Conservation (phyloP, 1,139 yeast species). For the Oligophagozyma castellii region DNA sequence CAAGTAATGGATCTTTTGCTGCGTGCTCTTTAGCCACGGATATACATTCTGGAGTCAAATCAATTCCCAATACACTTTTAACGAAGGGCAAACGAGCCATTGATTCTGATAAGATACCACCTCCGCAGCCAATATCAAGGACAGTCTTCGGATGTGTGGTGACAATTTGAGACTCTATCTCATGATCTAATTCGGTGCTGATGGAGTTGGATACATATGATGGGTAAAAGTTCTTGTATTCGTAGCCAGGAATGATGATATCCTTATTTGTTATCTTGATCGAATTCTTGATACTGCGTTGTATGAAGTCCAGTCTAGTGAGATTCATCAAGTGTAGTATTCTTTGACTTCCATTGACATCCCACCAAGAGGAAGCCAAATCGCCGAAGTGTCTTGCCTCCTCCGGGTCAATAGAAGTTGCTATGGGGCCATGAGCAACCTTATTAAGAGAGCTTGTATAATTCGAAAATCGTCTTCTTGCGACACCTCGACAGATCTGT, state of each 20-base stretch:
- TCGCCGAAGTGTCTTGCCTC: constrained; percentile 75
- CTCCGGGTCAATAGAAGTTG: constrained; percentile 19
- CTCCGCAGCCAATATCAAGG: constrained; percentile 94
- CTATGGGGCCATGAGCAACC: no score
- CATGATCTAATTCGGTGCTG: constrained; percentile 33
- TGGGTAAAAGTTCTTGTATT: constrained; percentile 48
- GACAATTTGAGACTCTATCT: constrained; percentile 31
- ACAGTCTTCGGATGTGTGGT: constrained; percentile 31
- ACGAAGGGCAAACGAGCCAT: constrained; percentile 65
- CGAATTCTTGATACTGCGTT: constrained; percentile 40
- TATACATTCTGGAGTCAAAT: constrained; percentile 69
- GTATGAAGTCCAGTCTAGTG: constrained; percentile 75
- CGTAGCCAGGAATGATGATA: constrained; percentile 69
- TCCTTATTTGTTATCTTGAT: constrained; percentile 30
- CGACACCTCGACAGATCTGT: no score
- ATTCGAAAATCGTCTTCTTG: constrained; percentile 1
- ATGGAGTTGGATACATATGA: constrained; percentile 34
- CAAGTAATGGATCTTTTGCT: constrained; percentile 47
- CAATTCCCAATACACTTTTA: constrained; percentile 61
- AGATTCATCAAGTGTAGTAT: constrained; percentile 90
- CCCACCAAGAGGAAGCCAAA: constrained; percentile 94
- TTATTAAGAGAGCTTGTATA: background rate
- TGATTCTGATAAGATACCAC: constrained; percentile 82
- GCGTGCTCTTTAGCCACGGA: constrained; percentile 67
- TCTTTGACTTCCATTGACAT: constrained; percentile 81